Evolutionary conservation across 257 asterid genomes (phyloP).

Genomic region (Solanum microdontum): DNA sequence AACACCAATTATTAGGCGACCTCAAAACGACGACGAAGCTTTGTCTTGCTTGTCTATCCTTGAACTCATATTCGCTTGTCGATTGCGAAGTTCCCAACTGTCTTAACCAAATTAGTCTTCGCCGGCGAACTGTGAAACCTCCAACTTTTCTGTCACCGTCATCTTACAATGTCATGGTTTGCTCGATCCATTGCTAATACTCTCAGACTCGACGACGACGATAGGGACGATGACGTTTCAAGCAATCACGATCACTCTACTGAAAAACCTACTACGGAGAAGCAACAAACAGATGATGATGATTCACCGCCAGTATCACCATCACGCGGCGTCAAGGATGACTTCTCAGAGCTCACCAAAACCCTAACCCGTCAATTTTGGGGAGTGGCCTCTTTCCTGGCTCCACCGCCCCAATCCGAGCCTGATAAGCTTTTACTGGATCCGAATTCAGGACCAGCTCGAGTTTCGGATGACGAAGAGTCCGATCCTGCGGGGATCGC

Average conservation of each 20-base stretch:
- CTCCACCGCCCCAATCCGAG: constrained; percentile 75
- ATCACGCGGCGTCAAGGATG: constrained; percentile 88
- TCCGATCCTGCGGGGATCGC: constrained; percentile 16
- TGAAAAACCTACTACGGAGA: constrained; percentile 12
- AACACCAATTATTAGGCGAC: background rate
- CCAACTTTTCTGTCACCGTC: background rate
- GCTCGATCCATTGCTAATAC: constrained; percentile 93
- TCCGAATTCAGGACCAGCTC: background rate
- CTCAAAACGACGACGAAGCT: background rate
- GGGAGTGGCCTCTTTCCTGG: constrained; percentile 97
- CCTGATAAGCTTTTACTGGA: constrained; percentile 1
- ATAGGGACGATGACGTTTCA: constrained; percentile 16
- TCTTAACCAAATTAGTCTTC: background rate
- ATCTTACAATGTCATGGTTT: constrained; percentile 70
- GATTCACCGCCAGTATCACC: constrained; percentile 33
- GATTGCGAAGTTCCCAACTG: background rate
- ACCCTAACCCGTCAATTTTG: constrained; percentile 86
- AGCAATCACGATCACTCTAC: background rate
- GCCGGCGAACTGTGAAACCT: background rate
- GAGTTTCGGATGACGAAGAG: background rate
- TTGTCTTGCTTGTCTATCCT: background rate
- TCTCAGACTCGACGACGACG: constrained; percentile 45
- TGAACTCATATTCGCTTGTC: background rate
- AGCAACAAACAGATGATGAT: constrained; percentile 17
- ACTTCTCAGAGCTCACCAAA: constrained; percentile 79